Percentiles rank a stretch among this genome's conserved stretches.
These are phyloP conservation scores for Candida berthetii DNA, from an alignment of 805 yeast species.

Conservation along the genomic window DNA sequence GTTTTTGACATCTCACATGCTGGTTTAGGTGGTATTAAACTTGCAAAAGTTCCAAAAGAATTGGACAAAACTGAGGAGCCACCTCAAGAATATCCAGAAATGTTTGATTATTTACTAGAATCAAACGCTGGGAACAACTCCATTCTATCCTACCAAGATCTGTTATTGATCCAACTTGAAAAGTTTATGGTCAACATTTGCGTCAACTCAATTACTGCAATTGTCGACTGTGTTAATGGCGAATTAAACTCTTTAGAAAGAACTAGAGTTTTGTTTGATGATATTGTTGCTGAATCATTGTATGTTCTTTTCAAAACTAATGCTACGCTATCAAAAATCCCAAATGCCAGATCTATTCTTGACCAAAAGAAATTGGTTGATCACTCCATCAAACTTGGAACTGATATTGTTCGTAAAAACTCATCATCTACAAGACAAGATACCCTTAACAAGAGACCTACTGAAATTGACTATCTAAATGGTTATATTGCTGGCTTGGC, in stretches of 20 bases:
- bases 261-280: slow-evolving; percentile 26
- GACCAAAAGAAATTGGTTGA: slow-evolving; percentile 27
- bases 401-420: slow-evolving; percentile 46
- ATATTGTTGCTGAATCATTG: slow-evolving; percentile 28
- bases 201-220: slow-evolving; percentile 77
- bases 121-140: slow-evolving; percentile 21
- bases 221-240: slow-evolving; percentile 74
- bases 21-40: slow-evolving; percentile 59
- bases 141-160: slow-evolving; percentile 36
- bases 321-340: slow-evolving; percentile 21
- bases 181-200: slow-evolving; percentile 79
- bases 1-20: slow-evolving; percentile 54
- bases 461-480: slow-evolving; percentile 80
- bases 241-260: slow-evolving; percentile 50
- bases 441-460: slow-evolving; percentile 38
- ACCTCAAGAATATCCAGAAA: slow-evolving; percentile 4
- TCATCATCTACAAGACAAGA: slow-evolving; percentile 53
- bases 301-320: slow-evolving; percentile 22
- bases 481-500: slow-evolving; percentile 69
- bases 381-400: slow-evolving; percentile 32
- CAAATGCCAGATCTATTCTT: slow-evolving; percentile 14
- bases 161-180: slow-evolving; percentile 57
- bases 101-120: slow-evolving; percentile 22
- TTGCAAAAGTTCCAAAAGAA: slow-evolving; percentile 49
- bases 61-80: slow-evolving; percentile 7